Evolutionary conservation across 345 rosid species (phyloP).

Genomic region (Euphorbia tirucalli): DNA sequence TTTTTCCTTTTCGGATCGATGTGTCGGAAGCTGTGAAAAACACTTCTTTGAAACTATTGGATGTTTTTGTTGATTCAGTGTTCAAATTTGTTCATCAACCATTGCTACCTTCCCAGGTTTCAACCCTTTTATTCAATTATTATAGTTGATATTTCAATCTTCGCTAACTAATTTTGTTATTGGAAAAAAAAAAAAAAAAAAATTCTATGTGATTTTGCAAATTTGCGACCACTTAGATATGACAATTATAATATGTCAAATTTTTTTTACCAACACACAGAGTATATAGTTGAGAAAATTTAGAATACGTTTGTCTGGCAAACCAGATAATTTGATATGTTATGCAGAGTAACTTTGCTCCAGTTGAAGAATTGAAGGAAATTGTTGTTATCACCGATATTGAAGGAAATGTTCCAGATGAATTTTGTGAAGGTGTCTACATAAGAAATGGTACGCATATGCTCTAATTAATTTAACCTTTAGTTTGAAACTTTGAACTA

Average conservation of each 20-base stretch:
- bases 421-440: slow-evolving; percentile 23
- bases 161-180: too few relatives aligned
- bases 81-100: slow-evolving; percentile 43
- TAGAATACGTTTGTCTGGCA: too few relatives aligned
- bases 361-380: slow-evolving; percentile 32
- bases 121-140: too few relatives aligned
- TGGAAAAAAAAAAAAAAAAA: too few relatives aligned
- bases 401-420: slow-evolving; percentile 30
- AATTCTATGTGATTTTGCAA: too few relatives aligned
- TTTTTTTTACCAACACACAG: too few relatives aligned
- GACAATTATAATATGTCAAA: too few relatives aligned
- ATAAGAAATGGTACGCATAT: slow-evolving; percentile 31
- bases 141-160: too few relatives aligned
- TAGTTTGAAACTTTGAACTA: background rate
- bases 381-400: slow-evolving; percentile 20
- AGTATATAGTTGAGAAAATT: too few relatives aligned
- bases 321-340: too few relatives aligned
- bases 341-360: slow-evolving; percentile 44
- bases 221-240: too few relatives aligned
- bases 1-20: slow-evolving; percentile 22
- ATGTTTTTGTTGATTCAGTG: slow-evolving; percentile 39
- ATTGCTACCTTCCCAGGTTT: slow-evolving; percentile 33
- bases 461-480: background rate
- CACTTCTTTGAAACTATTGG: slow-evolving; percentile 26
- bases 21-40: slow-evolving; percentile 19